Percentiles rank a stretch among this genome's conserved stretches.
Conservation (phyloP, 83 land plant species). For the Picea abies region DNA sequence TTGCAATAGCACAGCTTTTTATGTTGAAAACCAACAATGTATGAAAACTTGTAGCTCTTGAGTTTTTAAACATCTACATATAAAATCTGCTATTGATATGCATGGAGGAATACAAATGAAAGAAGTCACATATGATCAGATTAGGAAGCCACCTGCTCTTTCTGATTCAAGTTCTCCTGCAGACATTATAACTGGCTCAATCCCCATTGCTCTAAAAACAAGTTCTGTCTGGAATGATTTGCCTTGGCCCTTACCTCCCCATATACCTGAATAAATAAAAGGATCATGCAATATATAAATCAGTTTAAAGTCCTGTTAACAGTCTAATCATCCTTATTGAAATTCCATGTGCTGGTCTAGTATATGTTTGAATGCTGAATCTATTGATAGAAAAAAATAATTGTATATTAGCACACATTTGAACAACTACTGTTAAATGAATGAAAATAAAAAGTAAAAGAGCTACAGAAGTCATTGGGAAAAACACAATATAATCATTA, state of each 20-base stretch:
- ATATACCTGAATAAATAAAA: slow-evolving; percentile 57
- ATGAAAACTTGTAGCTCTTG: not conserved
- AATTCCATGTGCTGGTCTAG: not conserved
- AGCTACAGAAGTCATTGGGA: not conserved
- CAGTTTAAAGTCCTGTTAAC: not conserved
- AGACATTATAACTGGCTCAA: slow-evolving; percentile 93
- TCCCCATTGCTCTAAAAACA: slow-evolving; percentile 82
- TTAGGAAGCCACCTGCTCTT: slow-evolving; percentile 74
- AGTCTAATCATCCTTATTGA: not conserved
- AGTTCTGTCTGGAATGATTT: slow-evolving; percentile 96
- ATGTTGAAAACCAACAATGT: no score
- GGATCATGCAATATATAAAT: not conserved
- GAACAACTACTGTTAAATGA: not conserved
- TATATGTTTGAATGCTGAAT: not conserved
- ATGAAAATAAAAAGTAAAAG: not conserved
- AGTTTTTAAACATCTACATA: not conserved
- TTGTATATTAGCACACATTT: not conserved
- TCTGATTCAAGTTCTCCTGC: slow-evolving; percentile 97
- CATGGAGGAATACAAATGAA: not conserved
- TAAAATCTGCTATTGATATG: not conserved
- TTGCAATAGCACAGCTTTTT: no score
- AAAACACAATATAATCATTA: not conserved
- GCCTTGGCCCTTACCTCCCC: slow-evolving; percentile 99
- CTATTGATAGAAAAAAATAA: not conserved
- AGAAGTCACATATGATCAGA: not conserved